Conservation (phyloP, 1,284 basidiomycete species). For the Ganoderma lucidum region DNA sequence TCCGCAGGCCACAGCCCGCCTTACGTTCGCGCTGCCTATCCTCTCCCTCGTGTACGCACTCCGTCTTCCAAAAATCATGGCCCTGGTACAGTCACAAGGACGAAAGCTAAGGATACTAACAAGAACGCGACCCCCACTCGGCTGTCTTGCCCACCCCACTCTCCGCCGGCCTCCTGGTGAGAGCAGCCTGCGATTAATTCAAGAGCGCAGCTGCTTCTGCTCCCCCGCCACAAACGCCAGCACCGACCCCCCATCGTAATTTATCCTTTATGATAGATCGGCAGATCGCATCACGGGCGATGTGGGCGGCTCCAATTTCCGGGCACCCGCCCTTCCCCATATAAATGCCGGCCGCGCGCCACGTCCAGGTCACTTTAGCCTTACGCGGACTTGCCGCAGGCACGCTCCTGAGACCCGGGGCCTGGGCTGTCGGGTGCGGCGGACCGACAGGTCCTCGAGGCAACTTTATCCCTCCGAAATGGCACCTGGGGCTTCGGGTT, state of each 20-base stretch:
- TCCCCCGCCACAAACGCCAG: neutral
- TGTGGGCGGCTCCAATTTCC: neutral
- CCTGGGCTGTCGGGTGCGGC: neutral
- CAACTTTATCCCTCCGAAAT: neutral
- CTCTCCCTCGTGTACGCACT: neutral
- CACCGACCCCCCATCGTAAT: slow-evolving; percentile 24
- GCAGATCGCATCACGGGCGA: slow-evolving; percentile 4
- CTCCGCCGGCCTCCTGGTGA: neutral
- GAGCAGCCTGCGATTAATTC: neutral
- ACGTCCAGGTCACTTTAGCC: slow-evolving; percentile 16
- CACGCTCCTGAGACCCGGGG: neutral
- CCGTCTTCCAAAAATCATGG: neutral
- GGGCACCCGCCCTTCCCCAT: slow-evolving; percentile 3
- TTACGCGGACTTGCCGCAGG: slow-evolving; percentile 26
- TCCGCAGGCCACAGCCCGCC: neutral
- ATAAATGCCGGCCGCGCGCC: slow-evolving; percentile 28
- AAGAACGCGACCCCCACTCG: neutral
- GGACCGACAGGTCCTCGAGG: neutral
- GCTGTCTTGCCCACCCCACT: neutral
- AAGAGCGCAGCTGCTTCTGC: neutral
- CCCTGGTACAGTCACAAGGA: neutral
- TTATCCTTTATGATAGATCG: slow-evolving; percentile 27
- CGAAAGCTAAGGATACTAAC: no score
- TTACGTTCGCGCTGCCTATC: neutral
- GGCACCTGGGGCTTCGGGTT: neutral